Base-by-base conservation (phyloP, 2,329 filamentous ascomycete genomes). In the Stemphylium lycopersici region DNA sequence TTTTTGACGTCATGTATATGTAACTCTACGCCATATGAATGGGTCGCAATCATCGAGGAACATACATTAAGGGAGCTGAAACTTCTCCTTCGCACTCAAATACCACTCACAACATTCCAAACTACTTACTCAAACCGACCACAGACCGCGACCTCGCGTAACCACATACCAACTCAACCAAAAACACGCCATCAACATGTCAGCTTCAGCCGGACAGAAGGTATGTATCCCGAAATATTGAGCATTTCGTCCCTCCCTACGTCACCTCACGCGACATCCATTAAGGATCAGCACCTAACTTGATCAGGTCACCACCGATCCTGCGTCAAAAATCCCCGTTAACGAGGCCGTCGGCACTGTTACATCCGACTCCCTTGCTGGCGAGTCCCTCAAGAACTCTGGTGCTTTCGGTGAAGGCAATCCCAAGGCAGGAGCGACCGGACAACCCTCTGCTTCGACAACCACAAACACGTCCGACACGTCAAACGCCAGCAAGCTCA, bases 331-430 rank as follows among this genome's bases (percentile, higher is more conserved):
- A 33, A 82, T 84, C 24, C 55, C 59, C 15, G 82, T 80, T 54
- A 71, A 78, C 13, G 90, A 95, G 73, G 78, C 81, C 12, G 78
- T 87, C 4, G 91, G 91, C 47, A 66, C 80, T 22, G 81, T 93
- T 1, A 77, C 83, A 39, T 78, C 82, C 12, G 89, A 89, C 75
- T 93, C 90, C 6, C 85, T 96, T 4, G 91, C 91, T 10, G 88
- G 86, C 54, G 87, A 93, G 67, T 95, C 90, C 0, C 76, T 85
- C 55, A 77, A 80, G 41, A 63, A 78, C 18, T 81, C 81, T 52
- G 90, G 89, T 60, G 77, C 73, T 11, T 91, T 90, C 65, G 77
- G 82, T 36, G 72, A 81, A 24, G 74, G 81, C 52, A 90, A 90
- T 75, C 78, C 80, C 20, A 78, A 82, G 57, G 79, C 81, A 15